A percentile compares a stretch with the other conserved stretches of the same genome.
Evolutionary conservation across 768 basidiomycete species (phyloP).

Genomic region (Kwoniella sp.): DNA sequence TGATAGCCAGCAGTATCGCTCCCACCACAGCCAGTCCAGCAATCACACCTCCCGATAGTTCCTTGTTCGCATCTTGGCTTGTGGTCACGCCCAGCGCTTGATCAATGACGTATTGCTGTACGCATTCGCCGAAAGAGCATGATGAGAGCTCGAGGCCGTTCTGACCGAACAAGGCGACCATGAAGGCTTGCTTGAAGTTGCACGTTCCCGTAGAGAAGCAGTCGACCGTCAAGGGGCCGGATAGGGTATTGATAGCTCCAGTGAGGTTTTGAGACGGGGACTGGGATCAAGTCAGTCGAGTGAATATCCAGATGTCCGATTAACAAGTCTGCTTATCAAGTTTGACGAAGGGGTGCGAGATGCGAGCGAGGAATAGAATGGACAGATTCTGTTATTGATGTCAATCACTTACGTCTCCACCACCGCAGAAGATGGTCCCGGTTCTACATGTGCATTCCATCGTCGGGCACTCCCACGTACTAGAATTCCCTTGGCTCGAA

Average conservation of each 20-base stretch:
- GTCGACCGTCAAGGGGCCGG: constrained; percentile 68
- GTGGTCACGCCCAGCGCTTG: constrained; percentile 55
- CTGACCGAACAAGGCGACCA: constrained; percentile 73
- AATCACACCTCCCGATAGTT: constrained; percentile 79
- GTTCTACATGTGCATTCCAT: constrained; percentile 74
- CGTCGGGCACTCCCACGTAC: constrained; percentile 71
- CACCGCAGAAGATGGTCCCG: constrained; percentile 75
- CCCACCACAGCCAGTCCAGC: constrained; percentile 87
- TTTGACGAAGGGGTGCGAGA: background rate
- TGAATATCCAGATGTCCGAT: too few relatives aligned
- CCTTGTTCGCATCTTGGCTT: constrained; percentile 53
- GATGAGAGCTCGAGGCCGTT: constrained; percentile 71
- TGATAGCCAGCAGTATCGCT: constrained; percentile 63
- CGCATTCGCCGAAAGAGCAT: constrained; percentile 87
- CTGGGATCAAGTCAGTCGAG: too few relatives aligned
- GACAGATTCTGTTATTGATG: background rate
- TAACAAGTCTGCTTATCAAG: background rate
- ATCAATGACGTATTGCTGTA: constrained; percentile 77
- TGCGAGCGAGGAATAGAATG: background rate
- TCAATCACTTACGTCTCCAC: constrained; percentile 9
- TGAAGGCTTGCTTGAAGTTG: constrained; percentile 71
- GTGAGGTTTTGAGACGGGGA: constrained; percentile 60
- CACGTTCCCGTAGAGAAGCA: constrained; percentile 68
- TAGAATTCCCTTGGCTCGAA: constrained; percentile 53
- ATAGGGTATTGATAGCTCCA: constrained; percentile 66